Evolutionary conservation across 2,329 filamentous ascomycete species (phyloP), one percentile per base, ranked within the genome.

Genomic region (Pseudopyrenochaeta lycopersici): DNA sequence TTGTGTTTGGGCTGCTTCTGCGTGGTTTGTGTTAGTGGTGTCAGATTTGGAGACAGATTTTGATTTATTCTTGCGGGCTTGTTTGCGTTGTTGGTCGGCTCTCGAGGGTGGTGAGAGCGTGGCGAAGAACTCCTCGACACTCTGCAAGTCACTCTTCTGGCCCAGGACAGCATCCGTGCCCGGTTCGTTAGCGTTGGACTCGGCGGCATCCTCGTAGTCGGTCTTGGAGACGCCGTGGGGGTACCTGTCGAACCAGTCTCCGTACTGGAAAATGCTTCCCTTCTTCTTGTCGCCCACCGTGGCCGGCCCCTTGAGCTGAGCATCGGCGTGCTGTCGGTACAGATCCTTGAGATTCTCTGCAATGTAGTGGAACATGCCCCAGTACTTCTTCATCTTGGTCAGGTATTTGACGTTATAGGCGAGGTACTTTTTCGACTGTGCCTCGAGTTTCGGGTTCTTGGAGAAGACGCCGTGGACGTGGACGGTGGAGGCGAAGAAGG

Each of bases 331-430:
- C 42, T 88, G 86, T 46, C 90, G 87, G 72, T 97, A 99, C 56
- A 96, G 87, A 49, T 94, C 90, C 54, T 95, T 92, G 31, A 97
- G 83, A 67, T 94, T 95, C 72, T 98, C 93, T 1, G 92, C 89
- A 85, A 98, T 93, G 78, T 92, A 97, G 72, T 97, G 91, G 71
- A 98, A 97, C 90, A 97, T 96, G 55, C 94, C 95, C 95, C 95
- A 99, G 68, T 95, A 93, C 55, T 91, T 91, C 81, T 97, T 97
- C 91, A 98, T 96, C 76, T 91, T 95, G 49, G 90, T 89, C 39
- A 99, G 79, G 67, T 95, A 98, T 68, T 90, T 91, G 66, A 98
- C 90, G 62, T 97, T 98, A 60, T 88, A 90, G 1, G 90, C 88
- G 14, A 97, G 81, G 67, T 97, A 93, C 60, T 88, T 87, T 77